phyloP scores from a whole-genome alignment of 768 basidiomycete species.

The Steccherinum ochraceum region DNA sequence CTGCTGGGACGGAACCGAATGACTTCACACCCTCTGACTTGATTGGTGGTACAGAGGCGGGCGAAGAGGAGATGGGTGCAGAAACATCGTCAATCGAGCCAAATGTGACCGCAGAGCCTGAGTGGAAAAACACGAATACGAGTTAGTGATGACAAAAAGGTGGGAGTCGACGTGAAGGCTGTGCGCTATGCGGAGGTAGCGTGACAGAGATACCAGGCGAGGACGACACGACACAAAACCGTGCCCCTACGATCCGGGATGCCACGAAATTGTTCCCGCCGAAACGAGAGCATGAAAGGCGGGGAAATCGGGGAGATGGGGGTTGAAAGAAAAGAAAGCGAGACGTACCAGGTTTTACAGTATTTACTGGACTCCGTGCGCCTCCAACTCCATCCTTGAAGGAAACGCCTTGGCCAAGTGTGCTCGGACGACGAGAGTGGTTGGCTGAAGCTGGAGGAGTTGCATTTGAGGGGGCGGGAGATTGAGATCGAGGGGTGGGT shows the following conservation, averaged over 20 bases:
- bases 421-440: slow-evolving; percentile 76
- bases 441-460: slow-evolving; percentile 40
- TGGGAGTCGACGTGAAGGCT: not conserved
- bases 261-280: too few species aligned
- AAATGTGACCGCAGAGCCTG: slow-evolving; percentile 74
- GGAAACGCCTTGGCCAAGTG: slow-evolving; percentile 62
- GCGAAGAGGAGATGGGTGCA: slow-evolving; percentile 78
- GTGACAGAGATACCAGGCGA: slow-evolving; percentile 5
- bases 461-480: slow-evolving; percentile 47
- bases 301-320: too few species aligned
- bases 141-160: not conserved
- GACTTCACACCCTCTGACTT: slow-evolving; percentile 73
- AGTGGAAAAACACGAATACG: not conserved
- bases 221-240: too few species aligned
- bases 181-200: not conserved
- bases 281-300: too few species aligned
- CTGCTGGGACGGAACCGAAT: slow-evolving; percentile 73
- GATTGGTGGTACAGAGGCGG: slow-evolving; percentile 56
- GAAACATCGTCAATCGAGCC: slow-evolving; percentile 82
- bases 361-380: slow-evolving; percentile 54
- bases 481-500: slow-evolving; percentile 70
- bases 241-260: too few species aligned
- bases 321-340: not conserved
- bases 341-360: slow-evolving; percentile 58
- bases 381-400: slow-evolving; percentile 79